A percentile compares a stretch with the other conserved stretches of the same genome.
Evolutionary conservation across 225 moss, liverwort and hornwort genomes (phyloP).

Genomic region (Ulota crispa): DNA sequence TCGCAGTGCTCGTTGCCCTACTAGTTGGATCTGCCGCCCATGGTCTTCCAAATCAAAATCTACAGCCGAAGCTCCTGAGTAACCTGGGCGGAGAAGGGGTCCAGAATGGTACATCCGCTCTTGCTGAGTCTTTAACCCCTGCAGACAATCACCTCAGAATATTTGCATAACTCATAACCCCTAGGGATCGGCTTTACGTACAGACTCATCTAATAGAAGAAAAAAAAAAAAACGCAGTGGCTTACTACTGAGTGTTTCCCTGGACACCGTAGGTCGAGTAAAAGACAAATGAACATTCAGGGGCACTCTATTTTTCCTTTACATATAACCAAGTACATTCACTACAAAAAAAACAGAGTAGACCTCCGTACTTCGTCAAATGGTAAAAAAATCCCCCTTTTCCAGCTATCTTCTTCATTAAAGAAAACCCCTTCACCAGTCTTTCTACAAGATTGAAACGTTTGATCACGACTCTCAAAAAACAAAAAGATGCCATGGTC

Average conservation of each 20-base stretch:
- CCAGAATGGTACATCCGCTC: conserved; percentile 99
- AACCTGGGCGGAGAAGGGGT: conserved; percentile 96
- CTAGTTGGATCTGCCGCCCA: conserved; percentile 80
- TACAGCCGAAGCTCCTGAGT: conserved; percentile 81
- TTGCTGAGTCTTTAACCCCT: conserved; percentile 83
- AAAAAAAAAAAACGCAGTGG: not conserved
- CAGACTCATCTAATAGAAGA: conserved; percentile 2
- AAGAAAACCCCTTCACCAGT: conserved; percentile 9
- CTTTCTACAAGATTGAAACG: conserved; percentile 31
- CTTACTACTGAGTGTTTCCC: not conserved
- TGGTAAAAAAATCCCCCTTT: conserved; percentile 3
- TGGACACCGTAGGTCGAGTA: not conserved
- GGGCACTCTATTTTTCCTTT: conserved; percentile 2
- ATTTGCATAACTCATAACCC: conserved; percentile 43
- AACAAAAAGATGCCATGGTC: conserved; percentile 25
- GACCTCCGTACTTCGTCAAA: not conserved
- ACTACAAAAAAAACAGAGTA: not conserved
- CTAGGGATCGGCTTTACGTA: conserved; percentile 22
- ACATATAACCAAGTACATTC: conserved; percentile 6
- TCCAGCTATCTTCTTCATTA: conserved; percentile 21
- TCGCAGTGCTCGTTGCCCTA: conserved; percentile 69
- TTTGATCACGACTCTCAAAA: conserved; percentile 29
- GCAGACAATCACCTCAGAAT: conserved; percentile 71
- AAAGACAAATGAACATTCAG: conserved; percentile 7
- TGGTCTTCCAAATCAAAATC: conserved; percentile 99